These are phyloP conservation scores for Theobroma grandiflorum DNA, from an alignment of 441 rosid genomes.

Conservation along the genomic window DNA sequence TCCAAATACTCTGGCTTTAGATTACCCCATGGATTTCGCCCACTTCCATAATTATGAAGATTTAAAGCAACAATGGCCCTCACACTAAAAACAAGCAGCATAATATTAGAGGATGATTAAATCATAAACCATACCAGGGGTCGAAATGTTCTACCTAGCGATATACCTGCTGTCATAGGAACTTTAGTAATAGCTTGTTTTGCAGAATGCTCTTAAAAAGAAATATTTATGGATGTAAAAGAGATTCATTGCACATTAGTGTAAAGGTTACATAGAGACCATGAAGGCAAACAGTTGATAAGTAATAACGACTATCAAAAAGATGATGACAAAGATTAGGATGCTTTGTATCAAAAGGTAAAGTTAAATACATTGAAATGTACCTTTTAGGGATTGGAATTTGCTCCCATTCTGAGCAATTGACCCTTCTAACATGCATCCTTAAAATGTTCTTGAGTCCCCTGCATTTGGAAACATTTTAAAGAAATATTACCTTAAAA, in stretches of 20 bases:
- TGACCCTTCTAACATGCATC: conserved; percentile 72
- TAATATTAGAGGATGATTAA: conserved; percentile 1
- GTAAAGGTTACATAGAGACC: too few relatives aligned
- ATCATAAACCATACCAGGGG: conserved; percentile 14
- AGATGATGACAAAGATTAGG: too few relatives aligned
- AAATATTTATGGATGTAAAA: neutral
- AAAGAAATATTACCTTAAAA: conserved; percentile 16
- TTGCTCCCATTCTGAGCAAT: conserved; percentile 94
- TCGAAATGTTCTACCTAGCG: neutral
- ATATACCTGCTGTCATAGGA: neutral
- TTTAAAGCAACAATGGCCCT: conserved; percentile 94
- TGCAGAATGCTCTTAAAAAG: conserved; percentile 5
- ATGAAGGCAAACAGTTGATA: too few relatives aligned
- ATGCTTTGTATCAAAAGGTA: neutral
- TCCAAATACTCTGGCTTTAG: conserved; percentile 82
- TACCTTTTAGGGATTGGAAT: conserved; percentile 91
- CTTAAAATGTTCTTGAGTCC: conserved; percentile 87
- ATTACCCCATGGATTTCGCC: conserved; percentile 96
- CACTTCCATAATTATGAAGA: conserved; percentile 93
- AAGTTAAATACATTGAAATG: conserved; percentile 9
- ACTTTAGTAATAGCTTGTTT: conserved; percentile 4
- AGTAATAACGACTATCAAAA: too few relatives aligned
- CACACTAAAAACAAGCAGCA: conserved; percentile 54
- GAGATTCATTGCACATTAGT: neutral
- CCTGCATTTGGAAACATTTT: conserved; percentile 48